Conservation (phyloP, 148 eudicot genomes). For the Dysphania ambrosioides region DNA sequence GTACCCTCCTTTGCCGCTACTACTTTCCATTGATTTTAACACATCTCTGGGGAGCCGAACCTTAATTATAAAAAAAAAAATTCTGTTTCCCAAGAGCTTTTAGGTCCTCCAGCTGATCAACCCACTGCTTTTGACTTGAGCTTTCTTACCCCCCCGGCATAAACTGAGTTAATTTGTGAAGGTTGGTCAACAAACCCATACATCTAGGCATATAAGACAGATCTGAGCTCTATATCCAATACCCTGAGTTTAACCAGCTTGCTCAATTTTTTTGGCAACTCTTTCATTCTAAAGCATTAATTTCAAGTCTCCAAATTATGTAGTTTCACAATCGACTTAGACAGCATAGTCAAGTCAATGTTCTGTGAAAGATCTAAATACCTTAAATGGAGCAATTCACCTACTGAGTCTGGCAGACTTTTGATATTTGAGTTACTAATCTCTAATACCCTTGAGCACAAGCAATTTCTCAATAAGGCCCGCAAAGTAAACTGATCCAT, state of each 20-base stretch:
- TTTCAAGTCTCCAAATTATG: slow-evolving; percentile 3
- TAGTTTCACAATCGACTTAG: background rate
- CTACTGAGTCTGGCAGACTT: background rate
- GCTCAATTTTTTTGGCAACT: background rate
- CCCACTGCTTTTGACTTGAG: background rate
- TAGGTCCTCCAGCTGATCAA: background rate
- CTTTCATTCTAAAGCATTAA: background rate
- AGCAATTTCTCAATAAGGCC: background rate
- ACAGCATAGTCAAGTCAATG: background rate
- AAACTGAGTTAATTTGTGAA: background rate
- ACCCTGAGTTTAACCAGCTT: background rate
- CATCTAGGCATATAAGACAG: background rate
- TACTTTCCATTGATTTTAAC: background rate
- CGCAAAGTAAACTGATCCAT: background rate
- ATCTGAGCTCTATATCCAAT: background rate
- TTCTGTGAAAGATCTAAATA: background rate
- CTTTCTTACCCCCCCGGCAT: background rate
- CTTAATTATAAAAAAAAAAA: background rate
- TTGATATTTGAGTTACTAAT: background rate
- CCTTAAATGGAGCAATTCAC: background rate
- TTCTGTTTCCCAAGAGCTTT: background rate
- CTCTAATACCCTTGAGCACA: background rate
- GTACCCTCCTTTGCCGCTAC: background rate
- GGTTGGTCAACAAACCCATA: background rate
- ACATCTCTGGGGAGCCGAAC: background rate